Conservation (phyloP, 2,329 filamentous ascomycete genomes). For the Pestalotiopsis sp. region DNA sequence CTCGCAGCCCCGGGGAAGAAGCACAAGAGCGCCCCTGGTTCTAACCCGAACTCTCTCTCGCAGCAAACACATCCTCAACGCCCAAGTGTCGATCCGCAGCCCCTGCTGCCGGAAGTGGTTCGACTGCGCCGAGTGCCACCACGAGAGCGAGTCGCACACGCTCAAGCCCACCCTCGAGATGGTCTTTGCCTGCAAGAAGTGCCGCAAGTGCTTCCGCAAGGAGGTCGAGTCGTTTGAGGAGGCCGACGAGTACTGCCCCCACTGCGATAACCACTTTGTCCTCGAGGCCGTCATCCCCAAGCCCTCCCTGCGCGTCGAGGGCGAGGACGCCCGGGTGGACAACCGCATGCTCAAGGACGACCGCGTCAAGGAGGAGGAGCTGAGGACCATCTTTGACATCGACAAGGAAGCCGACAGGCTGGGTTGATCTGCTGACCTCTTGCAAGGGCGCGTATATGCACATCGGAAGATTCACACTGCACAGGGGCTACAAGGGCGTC, state of each 20-base stretch:
- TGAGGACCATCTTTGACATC: constrained; percentile 74
- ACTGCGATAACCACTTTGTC: constrained; percentile 98
- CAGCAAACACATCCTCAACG: constrained; percentile 98
- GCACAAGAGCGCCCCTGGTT: background rate
- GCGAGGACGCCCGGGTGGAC: constrained; percentile 86
- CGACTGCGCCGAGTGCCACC: constrained; percentile 95
- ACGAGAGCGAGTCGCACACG: constrained; percentile 75
- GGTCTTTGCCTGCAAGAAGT: constrained; percentile 98
- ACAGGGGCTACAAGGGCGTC: background rate
- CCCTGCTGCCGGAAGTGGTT: constrained; percentile 99
- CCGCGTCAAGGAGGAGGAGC: constrained; percentile 62
- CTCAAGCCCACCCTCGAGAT: constrained; percentile 83
- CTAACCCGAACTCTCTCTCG: background rate
- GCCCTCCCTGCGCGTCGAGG: constrained; percentile 82
- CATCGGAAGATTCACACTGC: background rate
- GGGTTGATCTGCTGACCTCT: constrained; percentile 53
- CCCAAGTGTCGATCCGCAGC: constrained; percentile 93
- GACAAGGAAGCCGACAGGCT: constrained; percentile 74
- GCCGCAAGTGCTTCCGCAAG: constrained; percentile 97
- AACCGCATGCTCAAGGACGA: constrained; percentile 93
- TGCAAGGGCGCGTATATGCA: background rate
- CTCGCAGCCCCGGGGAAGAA: background rate
- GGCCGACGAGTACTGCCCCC: constrained; percentile 96
- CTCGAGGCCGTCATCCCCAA: constrained; percentile 86
- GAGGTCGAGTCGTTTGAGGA: constrained; percentile 92